Conservation (phyloP, 495 filamentous ascomycete species). For the Penicillium flavigenum region DNA sequence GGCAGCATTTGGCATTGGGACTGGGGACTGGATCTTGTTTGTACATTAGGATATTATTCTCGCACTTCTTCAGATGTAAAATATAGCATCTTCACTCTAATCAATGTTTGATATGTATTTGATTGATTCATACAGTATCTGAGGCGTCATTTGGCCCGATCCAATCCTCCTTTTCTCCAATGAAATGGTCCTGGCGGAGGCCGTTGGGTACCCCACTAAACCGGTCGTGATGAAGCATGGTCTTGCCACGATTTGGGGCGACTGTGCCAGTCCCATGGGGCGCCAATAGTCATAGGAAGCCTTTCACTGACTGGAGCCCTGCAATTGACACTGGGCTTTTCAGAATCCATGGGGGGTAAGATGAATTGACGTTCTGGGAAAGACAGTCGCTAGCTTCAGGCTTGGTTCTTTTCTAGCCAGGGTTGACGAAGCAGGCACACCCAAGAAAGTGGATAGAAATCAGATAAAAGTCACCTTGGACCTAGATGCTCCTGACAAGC, state of each 20-base stretch:
- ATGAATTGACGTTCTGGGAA: neutral
- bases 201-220: neutral
- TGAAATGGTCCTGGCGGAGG: neutral
- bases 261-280: neutral
- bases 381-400: neutral
- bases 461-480: too few relatives aligned
- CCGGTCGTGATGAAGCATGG: neutral
- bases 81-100: slow-evolving; percentile 25
- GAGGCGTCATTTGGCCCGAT: neutral
- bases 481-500: neutral
- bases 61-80: slow-evolving; percentile 21
- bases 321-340: neutral
- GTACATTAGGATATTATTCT: slow-evolving; percentile 26
- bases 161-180: neutral
- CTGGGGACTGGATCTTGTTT: slow-evolving; percentile 22
- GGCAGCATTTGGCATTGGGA: slow-evolving; percentile 21
- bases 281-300: too few relatives aligned
- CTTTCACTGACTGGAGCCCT: neutral
- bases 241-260: neutral
- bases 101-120: neutral
- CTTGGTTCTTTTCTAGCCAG: neutral
- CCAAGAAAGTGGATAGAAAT: neutral
- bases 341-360: neutral
- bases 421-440: neutral
- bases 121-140: slow-evolving; percentile 3